Evolutionary conservation across 495 filamentous ascomycete genomes (phyloP).

Genomic region (Amphirosellinia nigrospora): DNA sequence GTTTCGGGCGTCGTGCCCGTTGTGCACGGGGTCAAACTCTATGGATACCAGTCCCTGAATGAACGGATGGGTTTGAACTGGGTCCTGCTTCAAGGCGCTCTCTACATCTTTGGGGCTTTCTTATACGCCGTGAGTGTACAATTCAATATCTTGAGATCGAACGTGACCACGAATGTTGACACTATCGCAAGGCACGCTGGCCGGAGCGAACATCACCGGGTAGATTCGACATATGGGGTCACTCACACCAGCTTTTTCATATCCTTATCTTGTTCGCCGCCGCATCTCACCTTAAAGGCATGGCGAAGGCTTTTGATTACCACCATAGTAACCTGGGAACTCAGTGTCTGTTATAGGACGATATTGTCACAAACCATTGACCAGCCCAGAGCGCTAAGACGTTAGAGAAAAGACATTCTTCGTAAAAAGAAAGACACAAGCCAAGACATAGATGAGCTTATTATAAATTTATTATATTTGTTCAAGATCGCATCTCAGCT

Average conservation of each 20-base stretch:
- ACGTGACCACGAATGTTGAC: constrained; percentile 25
- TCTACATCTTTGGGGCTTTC: constrained; percentile 86
- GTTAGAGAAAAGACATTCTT: too few relatives aligned
- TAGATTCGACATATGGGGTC: constrained; percentile 75
- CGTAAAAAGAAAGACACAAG: not conserved
- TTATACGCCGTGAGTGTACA: constrained; percentile 48
- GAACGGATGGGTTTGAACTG: constrained; percentile 81
- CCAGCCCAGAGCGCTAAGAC: too few relatives aligned
- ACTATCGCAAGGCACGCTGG: constrained; percentile 48
- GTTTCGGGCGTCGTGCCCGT: constrained; percentile 82
- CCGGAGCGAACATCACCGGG: constrained; percentile 70
- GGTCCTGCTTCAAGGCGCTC: constrained; percentile 73
- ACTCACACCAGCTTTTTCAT: constrained; percentile 84
- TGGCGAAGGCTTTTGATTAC: constrained; percentile 60
- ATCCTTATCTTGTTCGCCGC: constrained; percentile 72
- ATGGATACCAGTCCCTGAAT: constrained; percentile 53
- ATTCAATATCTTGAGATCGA: constrained; percentile 3
- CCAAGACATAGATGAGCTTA: not conserved
- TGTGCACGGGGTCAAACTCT: constrained; percentile 69
- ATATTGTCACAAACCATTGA: not conserved
- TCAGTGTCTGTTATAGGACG: constrained; percentile 33
- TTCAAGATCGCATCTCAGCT: not conserved
- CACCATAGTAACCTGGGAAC: constrained; percentile 50
- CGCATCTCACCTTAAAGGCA: constrained; percentile 65
- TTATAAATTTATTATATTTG: not conserved